Evolutionary conservation across 108 stramenopile genomes (phyloP).

Genomic region (Bacterosira constricta): DNA sequence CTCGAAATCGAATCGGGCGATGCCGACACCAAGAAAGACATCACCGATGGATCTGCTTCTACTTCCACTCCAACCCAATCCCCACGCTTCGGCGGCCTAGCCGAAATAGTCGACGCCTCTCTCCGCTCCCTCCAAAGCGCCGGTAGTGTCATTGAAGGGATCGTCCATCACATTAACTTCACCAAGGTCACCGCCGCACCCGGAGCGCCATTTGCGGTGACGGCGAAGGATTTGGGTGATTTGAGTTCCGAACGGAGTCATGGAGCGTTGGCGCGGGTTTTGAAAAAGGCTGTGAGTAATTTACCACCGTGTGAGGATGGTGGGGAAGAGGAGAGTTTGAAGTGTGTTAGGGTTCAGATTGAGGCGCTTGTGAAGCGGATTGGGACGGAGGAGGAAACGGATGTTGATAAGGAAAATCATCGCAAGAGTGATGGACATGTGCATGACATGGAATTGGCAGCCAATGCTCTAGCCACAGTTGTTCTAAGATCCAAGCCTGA

Average conservation of each 20-base stretch:
- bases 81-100: constrained; percentile 61
- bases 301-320: constrained; percentile 13
- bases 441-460: constrained; percentile 70
- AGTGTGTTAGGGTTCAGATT: constrained; percentile 30
- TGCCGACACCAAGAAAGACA: neutral
- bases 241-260: constrained; percentile 68
- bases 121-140: constrained; percentile 46
- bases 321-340: constrained; percentile 17
- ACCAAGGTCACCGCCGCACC: constrained; percentile 8
- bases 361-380: constrained; percentile 61
- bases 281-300: constrained; percentile 62
- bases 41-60: no score
- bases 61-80: neutral
- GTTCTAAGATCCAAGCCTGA: constrained; percentile 71
- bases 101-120: constrained; percentile 46
- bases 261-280: constrained; percentile 53
- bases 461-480: constrained; percentile 67
- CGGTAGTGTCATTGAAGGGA: constrained; percentile 26
- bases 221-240: constrained; percentile 53
- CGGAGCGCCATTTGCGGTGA: constrained; percentile 37
- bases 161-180: no score
- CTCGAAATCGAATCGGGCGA: constrained; percentile 17
- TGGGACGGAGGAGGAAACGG: constrained; percentile 49
- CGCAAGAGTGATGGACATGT: constrained; percentile 42
- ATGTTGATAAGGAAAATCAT: constrained; percentile 8